Evolutionary conservation across 2,329 filamentous ascomycete species (phyloP), one percentile per base, ranked within the genome.

Genomic region (Microdochium bolleyi): DNA sequence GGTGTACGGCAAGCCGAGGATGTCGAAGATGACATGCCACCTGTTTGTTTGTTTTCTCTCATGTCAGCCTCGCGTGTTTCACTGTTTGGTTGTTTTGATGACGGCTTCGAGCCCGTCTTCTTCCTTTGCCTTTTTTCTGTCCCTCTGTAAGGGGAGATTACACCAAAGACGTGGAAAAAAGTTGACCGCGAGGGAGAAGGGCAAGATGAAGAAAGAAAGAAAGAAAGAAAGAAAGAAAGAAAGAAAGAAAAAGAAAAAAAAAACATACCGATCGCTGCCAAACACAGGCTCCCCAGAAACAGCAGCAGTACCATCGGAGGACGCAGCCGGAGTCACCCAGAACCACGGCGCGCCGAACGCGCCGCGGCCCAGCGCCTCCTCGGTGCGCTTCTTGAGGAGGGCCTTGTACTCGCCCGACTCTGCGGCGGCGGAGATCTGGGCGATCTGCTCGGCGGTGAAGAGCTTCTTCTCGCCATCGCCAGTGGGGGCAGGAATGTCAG

Each of bases 261-360:
- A 7, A 50, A 68, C 68, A 55, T 64, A 77, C 80, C 82, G 73
- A 69, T 92, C 88, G 68, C 86, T 90, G 2, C 88, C 88, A 67
- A 92, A 92, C 64, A 91, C 89, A 0, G 84, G 80, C 70, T 88
- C 83, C 49, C 75, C 75, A 53, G 75, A 66, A 0, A 84, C 85
- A 56, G 77, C 66, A 1, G 62, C 65, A 59, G 86, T 82, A 19
- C 16, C 30, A 9, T 34, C 16, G 30, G 30, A 34, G 16, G 30
- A 34, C 9, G 30, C 14, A 19, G 37, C 4, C 13, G 37, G 37
- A 19, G 73, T 76, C 2, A 84, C 87, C 78, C 83, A 84, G 55
- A 88, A 74, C 88, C 88, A 92, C 1, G 89, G 89, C 50, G 83
- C 82, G 0, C 89, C 89, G 67, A 88, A 92, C 0, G 88, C 88